Conservation (phyloP, 2,329 filamentous ascomycete genomes). For the Phyllosticta citribraziliensis region DNA sequence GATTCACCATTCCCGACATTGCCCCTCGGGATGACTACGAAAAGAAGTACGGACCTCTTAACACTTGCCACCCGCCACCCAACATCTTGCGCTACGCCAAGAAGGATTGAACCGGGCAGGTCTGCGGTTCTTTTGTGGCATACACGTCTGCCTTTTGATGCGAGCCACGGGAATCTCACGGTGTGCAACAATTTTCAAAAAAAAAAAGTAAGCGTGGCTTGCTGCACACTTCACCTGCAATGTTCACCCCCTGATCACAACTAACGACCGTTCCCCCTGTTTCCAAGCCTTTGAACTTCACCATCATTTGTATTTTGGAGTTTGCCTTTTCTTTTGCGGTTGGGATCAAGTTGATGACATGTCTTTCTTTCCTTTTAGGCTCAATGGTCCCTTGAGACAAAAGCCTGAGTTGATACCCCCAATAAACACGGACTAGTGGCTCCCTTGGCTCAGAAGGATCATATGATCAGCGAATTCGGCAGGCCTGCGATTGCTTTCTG, state of each 20-base stretch:
- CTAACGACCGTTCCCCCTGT: not conserved
- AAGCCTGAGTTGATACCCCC: not conserved
- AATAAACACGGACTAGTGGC: not conserved
- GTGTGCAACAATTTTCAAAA: not conserved
- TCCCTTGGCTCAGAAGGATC: not conserved
- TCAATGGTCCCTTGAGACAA: not conserved
- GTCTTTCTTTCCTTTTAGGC: not conserved
- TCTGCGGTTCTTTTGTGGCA: not conserved
- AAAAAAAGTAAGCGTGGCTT: not conserved
- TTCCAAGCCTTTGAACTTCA: not conserved
- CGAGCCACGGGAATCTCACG: not conserved
- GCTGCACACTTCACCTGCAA: not conserved
- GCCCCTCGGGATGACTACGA: constrained; percentile 18
- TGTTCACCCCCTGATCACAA: not conserved
- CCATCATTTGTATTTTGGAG: not conserved
- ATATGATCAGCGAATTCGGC: not conserved
- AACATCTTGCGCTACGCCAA: not conserved
- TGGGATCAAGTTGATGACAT: not conserved
- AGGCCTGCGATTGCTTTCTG: not conserved
- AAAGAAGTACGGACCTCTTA: not conserved
- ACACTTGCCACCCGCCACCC: not conserved
- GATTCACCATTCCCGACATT: constrained; percentile 41
- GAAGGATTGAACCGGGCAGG: not conserved
- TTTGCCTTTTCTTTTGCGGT: not conserved
- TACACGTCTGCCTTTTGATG: not conserved